Base-by-base conservation (phyloP, 305 asterid genomes). In the Fraxinus velutina region DNA sequence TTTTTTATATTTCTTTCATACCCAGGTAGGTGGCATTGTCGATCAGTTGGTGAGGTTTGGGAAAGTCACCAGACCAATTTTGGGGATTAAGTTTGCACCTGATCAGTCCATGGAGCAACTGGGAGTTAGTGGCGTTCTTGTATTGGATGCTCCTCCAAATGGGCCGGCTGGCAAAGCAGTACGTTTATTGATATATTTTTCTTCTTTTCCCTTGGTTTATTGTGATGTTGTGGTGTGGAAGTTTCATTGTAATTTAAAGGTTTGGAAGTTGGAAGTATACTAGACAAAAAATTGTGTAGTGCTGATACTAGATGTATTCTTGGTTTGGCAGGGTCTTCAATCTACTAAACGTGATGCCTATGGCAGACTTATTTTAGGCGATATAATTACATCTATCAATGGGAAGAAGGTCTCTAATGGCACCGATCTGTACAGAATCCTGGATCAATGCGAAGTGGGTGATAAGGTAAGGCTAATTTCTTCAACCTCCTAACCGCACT, bases 141-240 rank as follows among this genome's bases (percentile, higher is more conserved):
- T 96, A 81, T 80, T 96, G 87, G 99, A 96, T 84, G 99, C 99
- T 88, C 99, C 98, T 80, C 83, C 91, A 34, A 85, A 89, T 85
- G 98, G 98, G 80, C 99, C 99, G 15, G 99, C 99, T 39, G 99
- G 99, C 89, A 96, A 96, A 96, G 99, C 99, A 17, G 98, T 96
- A 92, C 47, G 98, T 86, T 27, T 42, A 8, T 78, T 83, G 33
- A 42, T 37, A 6, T 77, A 33, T 7, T 13, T 37, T 74, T 39
- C 62, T 75, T 39, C n/a, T 32, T 33, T 34, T 75, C 13, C 57
- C 76, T 86, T 42, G 57, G 27, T 84, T 17, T 87, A 47, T 36
- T 29, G 82, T 75, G 8, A 44, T 64, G 72, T 75, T 66, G 2
- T 74, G 42, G 79, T 36, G 27, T 2, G 47, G 79, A 80, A 80